Evolutionary conservation across 768 basidiomycete species (phyloP), one percentile per base, ranked within the genome.

Genomic region (Serendipita sp.): DNA sequence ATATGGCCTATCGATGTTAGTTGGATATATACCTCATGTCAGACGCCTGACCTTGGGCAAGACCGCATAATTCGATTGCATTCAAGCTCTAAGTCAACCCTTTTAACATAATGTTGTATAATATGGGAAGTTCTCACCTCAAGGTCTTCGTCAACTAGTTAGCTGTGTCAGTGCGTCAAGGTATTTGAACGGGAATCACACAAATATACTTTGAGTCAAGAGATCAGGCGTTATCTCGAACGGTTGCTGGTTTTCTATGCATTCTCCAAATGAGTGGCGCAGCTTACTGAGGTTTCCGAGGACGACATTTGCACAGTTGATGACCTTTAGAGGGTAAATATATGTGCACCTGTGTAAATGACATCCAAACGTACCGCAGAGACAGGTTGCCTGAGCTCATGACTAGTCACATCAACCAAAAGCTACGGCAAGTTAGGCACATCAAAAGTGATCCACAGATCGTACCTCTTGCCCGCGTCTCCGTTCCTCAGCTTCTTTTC

Each of bases 361-460:
- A 9, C 26, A 2, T 28, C n/a, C n/a, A 9, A 9, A 48, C 53
- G 4, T 22, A 58, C 69, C 7, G 70, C 70, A 20, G 68, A 69
- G 28, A 70, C 66, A n/a, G 69, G 70, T 61, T 69, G 67, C 16
- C 68, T 63, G 3, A 71, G 61, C 63, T 69, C 73, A 53, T 68
- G 72, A 62, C 74, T 72, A 1, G 73, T 74, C 26, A 75, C 73
- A 60, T 75, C 75, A 50, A 75, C 73, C 33, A 76, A 65, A 26
- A 75, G 68, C 65, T 75, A 73, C 22, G 9, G 9, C 7, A 3
- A 34, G n/a, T 20, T 17, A 38, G 34, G 14, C 50, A 60, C 9
- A 9, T 24, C 22, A 42, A 24, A 24, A 14, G 22, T 11, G 31
- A 11, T 24, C 31, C n/a, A 58, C 4, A n/a, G 22, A 2, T 11